Evolutionary conservation across 2,329 filamentous ascomycete species (phyloP).

Genomic region (Aspergillus ibericus): DNA sequence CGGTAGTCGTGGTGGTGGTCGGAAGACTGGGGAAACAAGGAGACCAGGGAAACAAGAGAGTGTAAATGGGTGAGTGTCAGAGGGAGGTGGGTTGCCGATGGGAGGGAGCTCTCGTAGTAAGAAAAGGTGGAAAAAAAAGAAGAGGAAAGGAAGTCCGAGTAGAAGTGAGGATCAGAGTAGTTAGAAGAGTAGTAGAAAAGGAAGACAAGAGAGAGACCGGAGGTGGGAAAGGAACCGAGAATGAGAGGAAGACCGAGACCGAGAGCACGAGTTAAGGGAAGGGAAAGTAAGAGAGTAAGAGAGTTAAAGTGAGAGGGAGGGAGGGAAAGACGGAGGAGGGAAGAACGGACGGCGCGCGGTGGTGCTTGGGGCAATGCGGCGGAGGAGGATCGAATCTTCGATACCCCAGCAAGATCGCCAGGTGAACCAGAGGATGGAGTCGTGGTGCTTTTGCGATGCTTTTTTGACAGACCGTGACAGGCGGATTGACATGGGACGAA

Average conservation of each 20-base stretch:
- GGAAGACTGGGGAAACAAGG: neutral
- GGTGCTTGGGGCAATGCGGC: neutral
- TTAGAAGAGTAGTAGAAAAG: neutral
- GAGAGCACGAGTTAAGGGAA: neutral
- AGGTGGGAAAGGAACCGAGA: neutral
- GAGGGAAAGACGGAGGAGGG: conserved; percentile 3
- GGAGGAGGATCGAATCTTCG: neutral
- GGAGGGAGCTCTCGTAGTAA: neutral
- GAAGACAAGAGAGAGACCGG: neutral
- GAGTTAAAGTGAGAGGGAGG: conserved; percentile 3
- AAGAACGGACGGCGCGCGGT: neutral
- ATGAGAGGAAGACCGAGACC: neutral
- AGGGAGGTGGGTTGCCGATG: neutral
- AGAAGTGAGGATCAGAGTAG: no score
- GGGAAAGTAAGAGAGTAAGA: conserved; percentile 2
- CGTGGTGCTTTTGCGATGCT: no score
- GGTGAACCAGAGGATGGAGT: neutral
- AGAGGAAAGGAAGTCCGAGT: conserved; percentile 2
- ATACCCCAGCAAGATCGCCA: neutral
- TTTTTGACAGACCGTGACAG: no score
- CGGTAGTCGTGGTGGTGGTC: neutral
- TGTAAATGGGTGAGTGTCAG: neutral
- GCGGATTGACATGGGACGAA: no score
- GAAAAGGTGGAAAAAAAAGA: neutral
- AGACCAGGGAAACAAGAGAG: neutral